Evolutionary conservation across 495 filamentous ascomycete species (phyloP).

Genomic region (Friedmanniomyces endolithicus): DNA sequence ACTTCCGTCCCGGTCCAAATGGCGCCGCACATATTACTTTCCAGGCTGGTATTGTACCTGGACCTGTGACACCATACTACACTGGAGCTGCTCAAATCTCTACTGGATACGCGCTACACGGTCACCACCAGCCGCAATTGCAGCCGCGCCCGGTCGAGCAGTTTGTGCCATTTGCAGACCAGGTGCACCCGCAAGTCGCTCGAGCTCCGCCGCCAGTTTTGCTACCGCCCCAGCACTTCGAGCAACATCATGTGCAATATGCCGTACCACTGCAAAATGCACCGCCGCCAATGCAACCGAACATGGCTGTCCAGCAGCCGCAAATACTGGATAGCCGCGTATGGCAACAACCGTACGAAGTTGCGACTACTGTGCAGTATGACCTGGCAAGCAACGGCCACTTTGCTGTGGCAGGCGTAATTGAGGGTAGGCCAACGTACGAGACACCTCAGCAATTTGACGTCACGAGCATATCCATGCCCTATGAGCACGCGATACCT

Average conservation of each 20-base stretch:
- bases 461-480: not conserved
- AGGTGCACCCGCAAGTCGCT: not conserved
- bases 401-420: not conserved
- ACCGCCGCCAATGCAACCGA: not conserved
- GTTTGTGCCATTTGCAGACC: not conserved
- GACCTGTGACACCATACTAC: constrained; percentile 2
- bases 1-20: constrained; percentile 19
- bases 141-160: constrained; percentile 1
- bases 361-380: not conserved
- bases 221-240: not conserved
- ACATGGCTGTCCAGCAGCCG: not conserved
- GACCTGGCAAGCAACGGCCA: not conserved
- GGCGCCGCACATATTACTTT: constrained; percentile 19
- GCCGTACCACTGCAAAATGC: not conserved
- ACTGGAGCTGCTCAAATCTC: not conserved
- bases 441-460: not conserved
- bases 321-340: not conserved
- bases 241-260: not conserved
- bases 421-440: not conserved
- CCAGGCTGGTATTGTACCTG: constrained; percentile 18
- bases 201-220: not conserved
- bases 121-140: not conserved
- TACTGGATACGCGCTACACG: not conserved
- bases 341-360: not conserved
- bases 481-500: not conserved